phyloP scores from a whole-genome alignment of 768 basidiomycete species.

The Suillus variegatus region DNA sequence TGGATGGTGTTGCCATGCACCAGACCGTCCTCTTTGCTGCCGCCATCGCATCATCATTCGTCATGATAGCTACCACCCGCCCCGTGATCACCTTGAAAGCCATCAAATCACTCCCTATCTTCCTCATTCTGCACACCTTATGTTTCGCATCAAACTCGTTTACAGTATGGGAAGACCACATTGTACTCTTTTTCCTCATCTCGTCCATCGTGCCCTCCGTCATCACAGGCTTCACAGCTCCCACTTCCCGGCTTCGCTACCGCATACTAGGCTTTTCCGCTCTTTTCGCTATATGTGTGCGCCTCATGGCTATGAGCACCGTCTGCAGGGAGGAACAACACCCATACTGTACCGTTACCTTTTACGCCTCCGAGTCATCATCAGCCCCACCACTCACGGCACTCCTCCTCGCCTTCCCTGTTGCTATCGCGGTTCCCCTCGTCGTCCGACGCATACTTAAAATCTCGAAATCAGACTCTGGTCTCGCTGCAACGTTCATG shows the following conservation, averaged over 20 bases:
- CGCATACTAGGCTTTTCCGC: conserved; percentile 76
- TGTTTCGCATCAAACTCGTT: conserved; percentile 93
- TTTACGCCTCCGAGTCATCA: conserved; percentile 73
- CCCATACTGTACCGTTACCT: conserved; percentile 86
- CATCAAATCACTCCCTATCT: conserved; percentile 38
- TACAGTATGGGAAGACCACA: conserved; percentile 95
- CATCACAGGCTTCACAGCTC: conserved; percentile 64
- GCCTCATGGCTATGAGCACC: conserved; percentile 80
- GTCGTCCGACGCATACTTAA: conserved; percentile 56
- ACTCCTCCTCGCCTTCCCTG: conserved; percentile 56
- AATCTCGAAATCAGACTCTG: conserved; percentile 73
- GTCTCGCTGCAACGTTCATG: conserved; percentile 66
- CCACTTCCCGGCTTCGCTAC: conserved; percentile 64
- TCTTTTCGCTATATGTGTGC: conserved; percentile 64
- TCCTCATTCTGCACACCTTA: conserved; percentile 67
- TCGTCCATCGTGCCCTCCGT: conserved; percentile 63
- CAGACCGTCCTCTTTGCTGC: conserved; percentile 54
- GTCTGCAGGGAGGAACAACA: conserved; percentile 95
- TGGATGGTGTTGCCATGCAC: conserved; percentile 51
- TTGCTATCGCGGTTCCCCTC: conserved; percentile 58
- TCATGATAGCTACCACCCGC: conserved; percentile 44
- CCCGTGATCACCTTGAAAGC: conserved; percentile 28
- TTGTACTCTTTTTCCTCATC: conserved; percentile 73
- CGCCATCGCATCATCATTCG: conserved; percentile 46
- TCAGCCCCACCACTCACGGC: conserved; percentile 65